Percentiles rank a stretch among this genome's conserved stretches.
These are phyloP conservation scores for Colletotrichum lindemuthianum DNA, from an alignment of 2,329 filamentous ascomycete genomes.

Conservation along the genomic window DNA sequence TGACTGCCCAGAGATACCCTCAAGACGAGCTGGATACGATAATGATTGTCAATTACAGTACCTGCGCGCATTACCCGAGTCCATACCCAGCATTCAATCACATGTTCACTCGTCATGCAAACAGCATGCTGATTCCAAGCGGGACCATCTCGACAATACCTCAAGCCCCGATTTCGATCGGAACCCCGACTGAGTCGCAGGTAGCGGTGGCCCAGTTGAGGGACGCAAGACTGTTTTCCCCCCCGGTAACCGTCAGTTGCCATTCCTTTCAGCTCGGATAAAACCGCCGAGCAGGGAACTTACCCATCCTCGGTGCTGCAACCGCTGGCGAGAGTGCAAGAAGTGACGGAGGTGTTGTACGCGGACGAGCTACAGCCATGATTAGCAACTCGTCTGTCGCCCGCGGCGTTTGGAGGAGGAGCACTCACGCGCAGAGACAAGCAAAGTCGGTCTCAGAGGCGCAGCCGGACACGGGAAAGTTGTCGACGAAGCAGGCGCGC, in stretches of 20 bases:
- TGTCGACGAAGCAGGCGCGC: constrained; percentile 33
- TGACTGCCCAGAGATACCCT: constrained; percentile 25
- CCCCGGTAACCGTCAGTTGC: neutral
- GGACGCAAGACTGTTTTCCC: constrained; percentile 16
- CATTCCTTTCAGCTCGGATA: neutral
- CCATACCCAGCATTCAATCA: too few species aligned
- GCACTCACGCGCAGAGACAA: constrained; percentile 34
- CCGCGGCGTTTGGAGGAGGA: neutral
- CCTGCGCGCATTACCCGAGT: too few species aligned
- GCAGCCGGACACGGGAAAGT: constrained; percentile 29
- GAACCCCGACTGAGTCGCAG: constrained; percentile 24
- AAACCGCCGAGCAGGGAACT: neutral
- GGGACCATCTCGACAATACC: too few species aligned
- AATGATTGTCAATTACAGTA: neutral
- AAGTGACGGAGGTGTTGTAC: constrained; percentile 24
- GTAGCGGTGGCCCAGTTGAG: constrained; percentile 20
- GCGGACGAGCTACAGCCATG: constrained; percentile 13
- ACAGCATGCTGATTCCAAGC: too few species aligned
- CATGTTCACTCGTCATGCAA: too few species aligned
- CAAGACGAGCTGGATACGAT: neutral
- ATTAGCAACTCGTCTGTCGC: neutral
- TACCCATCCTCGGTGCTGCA: constrained; percentile 14
- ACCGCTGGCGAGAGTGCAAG: constrained; percentile 16
- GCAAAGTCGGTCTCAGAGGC: constrained; percentile 32
- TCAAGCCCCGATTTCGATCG: neutral